Conservation (phyloP, 306 rosid genomes). For the Begonia fuchsioides region DNA sequence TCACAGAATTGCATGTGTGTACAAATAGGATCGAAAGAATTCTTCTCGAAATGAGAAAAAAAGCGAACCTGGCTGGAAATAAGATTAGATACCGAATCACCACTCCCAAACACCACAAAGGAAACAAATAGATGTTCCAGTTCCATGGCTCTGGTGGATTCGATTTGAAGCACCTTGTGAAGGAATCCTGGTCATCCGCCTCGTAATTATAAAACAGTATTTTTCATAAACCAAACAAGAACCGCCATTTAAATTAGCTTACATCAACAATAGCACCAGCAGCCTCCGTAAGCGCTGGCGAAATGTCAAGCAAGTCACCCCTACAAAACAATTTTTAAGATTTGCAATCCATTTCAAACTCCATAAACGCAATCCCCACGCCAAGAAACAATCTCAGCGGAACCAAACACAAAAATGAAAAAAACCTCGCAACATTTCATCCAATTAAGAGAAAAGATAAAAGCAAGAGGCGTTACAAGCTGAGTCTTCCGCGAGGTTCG, state of each 20-base stretch:
- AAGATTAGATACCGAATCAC: slow-evolving; percentile 64
- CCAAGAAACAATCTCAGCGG: not conserved
- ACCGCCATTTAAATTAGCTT: slow-evolving; percentile 6
- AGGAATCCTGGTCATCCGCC: slow-evolving; percentile 52
- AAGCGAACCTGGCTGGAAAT: slow-evolving; percentile 65
- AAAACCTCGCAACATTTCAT: not conserved
- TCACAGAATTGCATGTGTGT: slow-evolving; percentile 5
- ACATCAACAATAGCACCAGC: slow-evolving; percentile 98
- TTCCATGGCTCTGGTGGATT: slow-evolving; percentile 95
- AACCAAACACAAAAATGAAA: not conserved
- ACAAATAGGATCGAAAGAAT: not conserved
- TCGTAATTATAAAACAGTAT: not conserved
- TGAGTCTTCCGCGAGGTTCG: slow-evolving; percentile 69
- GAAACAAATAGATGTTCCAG: slow-evolving; percentile 92
- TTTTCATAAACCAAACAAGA: not conserved
- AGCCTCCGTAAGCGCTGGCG: slow-evolving; percentile 77
- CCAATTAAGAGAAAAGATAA: not conserved
- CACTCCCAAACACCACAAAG: slow-evolving; percentile 93
- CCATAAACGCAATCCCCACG: not conserved
- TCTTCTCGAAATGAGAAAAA: not conserved
- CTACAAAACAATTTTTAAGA: slow-evolving; percentile 16
- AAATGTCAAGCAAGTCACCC: slow-evolving; percentile 76
- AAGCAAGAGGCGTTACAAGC: slow-evolving; percentile 31
- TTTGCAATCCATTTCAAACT: not conserved
- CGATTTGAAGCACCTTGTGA: slow-evolving; percentile 94